A percentile compares a stretch with the other conserved stretches of the same genome.
These are phyloP conservation scores for Pyrenula massariospora DNA, from an alignment of 495 filamentous ascomycete genomes.

Conservation along the genomic window DNA sequence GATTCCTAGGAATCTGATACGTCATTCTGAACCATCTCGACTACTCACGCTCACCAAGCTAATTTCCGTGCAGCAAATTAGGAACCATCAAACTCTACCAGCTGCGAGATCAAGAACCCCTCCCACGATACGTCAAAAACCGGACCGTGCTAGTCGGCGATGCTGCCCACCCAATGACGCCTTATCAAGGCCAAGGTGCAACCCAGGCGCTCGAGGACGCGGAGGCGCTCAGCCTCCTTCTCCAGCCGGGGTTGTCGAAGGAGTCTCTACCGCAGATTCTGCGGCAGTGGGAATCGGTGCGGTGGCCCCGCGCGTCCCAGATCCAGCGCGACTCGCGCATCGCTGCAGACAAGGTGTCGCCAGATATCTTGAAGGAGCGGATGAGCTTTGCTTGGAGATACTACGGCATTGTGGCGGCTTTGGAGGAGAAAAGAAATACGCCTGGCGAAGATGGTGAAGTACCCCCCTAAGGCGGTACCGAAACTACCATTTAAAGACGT, in stretches of 20 bases:
- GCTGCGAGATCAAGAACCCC: slow-evolving; percentile 1
- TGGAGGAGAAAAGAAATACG: too few relatives aligned
- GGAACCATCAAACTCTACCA: not conserved
- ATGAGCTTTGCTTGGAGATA: too few relatives aligned
- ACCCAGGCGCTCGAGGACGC: slow-evolving; percentile 19
- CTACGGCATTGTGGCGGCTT: too few relatives aligned
- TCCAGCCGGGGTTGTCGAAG: not conserved
- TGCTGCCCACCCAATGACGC: slow-evolving; percentile 19
- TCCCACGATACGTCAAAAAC: slow-evolving; percentile 7
- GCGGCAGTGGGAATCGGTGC: slow-evolving; percentile 6
- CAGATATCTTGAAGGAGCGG: too few relatives aligned
- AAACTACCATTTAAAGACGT: too few relatives aligned
- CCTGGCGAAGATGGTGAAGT: too few relatives aligned
- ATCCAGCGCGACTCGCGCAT: not conserved
- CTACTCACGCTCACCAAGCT: too few relatives aligned
- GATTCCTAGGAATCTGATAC: too few relatives aligned
- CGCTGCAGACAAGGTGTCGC: too few relatives aligned
- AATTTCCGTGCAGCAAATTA: too few relatives aligned
- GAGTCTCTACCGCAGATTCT: slow-evolving; percentile 1
- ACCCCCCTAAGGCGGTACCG: too few relatives aligned
- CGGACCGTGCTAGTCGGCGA: slow-evolving; percentile 13
- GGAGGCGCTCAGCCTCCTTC: slow-evolving; percentile 12
- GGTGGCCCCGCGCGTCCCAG: slow-evolving; percentile 5
- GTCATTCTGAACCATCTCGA: too few relatives aligned
- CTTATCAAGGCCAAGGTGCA: slow-evolving; percentile 15